A percentile compares a stretch with the other conserved stretches of the same genome.
phyloP scores from a whole-genome alignment of 345 rosid genomes.

The Eucalyptus regnans region DNA sequence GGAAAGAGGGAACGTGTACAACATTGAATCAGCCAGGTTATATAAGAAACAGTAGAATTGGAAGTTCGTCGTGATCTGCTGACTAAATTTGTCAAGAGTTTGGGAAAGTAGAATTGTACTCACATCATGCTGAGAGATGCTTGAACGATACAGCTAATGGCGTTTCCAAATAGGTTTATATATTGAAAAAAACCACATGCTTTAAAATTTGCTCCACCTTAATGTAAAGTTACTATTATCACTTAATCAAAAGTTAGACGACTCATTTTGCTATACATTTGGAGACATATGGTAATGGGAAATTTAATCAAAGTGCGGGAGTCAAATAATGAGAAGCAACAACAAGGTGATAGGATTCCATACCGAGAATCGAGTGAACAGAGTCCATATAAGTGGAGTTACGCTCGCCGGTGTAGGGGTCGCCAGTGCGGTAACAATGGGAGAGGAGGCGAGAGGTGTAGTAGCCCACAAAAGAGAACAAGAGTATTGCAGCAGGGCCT shows the following conservation, averaged over 20 bases:
- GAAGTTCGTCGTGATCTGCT: neutral
- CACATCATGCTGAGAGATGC: conserved; percentile 77
- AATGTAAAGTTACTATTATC: neutral
- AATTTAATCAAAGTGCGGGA: neutral
- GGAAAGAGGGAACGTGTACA: neutral
- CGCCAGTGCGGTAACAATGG: conserved; percentile 54
- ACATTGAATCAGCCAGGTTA: neutral
- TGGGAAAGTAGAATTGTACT: neutral
- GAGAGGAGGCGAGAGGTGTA: conserved; percentile 60
- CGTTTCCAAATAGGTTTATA: conserved; percentile 47
- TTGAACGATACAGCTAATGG: conserved; percentile 58
- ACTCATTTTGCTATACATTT: neutral
- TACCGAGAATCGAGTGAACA: conserved; percentile 67
- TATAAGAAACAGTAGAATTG: neutral
- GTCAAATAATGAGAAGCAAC: neutral
- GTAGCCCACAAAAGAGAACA: conserved; percentile 54
- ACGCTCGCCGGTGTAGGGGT: conserved; percentile 46
- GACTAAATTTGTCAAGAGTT: neutral
- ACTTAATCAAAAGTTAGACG: neutral
- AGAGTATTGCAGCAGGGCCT: conserved; percentile 66
- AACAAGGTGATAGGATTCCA: neutral
- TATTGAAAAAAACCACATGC: conserved; percentile 58
- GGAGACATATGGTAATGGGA: neutral
- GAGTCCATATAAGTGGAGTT: conserved; percentile 71
- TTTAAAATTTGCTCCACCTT: conserved; percentile 59